A percentile compares a stretch with the other conserved stretches of the same genome.
Conservation (phyloP, 108 stramenopile species). For the Licmophora abbreviata region DNA sequence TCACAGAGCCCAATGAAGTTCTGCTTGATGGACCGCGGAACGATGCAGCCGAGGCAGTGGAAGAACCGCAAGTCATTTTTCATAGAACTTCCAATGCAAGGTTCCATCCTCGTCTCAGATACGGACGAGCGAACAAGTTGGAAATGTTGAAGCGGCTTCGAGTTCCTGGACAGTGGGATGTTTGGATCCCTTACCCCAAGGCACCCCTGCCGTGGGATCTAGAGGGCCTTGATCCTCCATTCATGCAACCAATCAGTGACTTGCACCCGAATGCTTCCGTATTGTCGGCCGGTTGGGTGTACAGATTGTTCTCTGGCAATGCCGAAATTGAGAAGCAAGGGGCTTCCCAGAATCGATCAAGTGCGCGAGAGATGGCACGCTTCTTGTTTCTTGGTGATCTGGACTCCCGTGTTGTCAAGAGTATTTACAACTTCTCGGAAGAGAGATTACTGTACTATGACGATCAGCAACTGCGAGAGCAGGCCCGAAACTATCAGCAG, state of each 20-base stretch:
- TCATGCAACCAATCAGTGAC: neutral
- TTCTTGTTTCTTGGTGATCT: neutral
- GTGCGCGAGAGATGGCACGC: neutral
- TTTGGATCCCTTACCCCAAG: constrained; percentile 4
- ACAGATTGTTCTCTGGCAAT: neutral
- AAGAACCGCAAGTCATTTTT: constrained; percentile 12
- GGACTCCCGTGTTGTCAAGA: neutral
- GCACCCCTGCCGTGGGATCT: neutral
- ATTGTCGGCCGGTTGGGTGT: neutral
- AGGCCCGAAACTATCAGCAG: too few species aligned
- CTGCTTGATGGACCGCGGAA: neutral
- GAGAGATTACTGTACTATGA: neutral
- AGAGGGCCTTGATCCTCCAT: neutral
- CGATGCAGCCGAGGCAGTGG: neutral
- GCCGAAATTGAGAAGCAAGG: neutral
- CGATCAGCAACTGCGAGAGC: too few species aligned
- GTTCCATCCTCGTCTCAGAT: constrained; percentile 1
- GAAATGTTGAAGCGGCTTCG: constrained; percentile 6
- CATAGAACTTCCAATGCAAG: constrained; percentile 3
- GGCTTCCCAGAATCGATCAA: neutral
- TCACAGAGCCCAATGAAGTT: neutral
- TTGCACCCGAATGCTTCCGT: neutral
- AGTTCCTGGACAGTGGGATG: constrained; percentile 7
- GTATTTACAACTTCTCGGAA: neutral
- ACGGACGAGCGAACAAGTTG: constrained; percentile 9